Percentiles rank a stretch among this genome's conserved stretches.
Conservation (phyloP, 768 basidiomycete genomes). For the Kwoniella bestiolae region DNA sequence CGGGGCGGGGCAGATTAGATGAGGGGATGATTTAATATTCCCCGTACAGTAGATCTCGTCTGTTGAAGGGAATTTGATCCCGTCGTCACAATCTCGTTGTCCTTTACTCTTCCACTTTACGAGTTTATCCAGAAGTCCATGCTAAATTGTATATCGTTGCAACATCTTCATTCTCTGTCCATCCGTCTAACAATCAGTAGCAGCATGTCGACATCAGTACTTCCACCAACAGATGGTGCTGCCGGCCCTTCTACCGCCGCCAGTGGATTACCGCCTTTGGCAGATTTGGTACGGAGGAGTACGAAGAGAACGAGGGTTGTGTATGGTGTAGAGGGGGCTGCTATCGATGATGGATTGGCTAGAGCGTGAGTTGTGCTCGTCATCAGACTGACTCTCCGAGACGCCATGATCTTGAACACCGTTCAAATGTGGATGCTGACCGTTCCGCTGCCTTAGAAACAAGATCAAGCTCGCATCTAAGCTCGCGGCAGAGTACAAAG, state of each 20-base stretch:
- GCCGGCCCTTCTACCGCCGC: slow-evolving; percentile 34
- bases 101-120: neutral
- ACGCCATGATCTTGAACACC: too few species aligned
- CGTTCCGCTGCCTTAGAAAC: slow-evolving; percentile 33
- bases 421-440: neutral
- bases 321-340: slow-evolving; percentile 42
- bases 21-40: too few species aligned
- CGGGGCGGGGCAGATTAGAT: too few species aligned
- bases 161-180: too few species aligned
- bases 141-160: too few species aligned
- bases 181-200: neutral
- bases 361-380: slow-evolving; percentile 54
- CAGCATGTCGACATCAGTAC: slow-evolving; percentile 20
- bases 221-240: slow-evolving; percentile 23
- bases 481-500: slow-evolving; percentile 84
- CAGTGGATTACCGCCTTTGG: slow-evolving; percentile 45
- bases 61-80: slow-evolving; percentile 9
- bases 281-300: slow-evolving; percentile 51
- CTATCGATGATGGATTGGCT: slow-evolving; percentile 49
- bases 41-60: too few species aligned
- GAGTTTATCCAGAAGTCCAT: neutral
- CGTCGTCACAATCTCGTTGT: slow-evolving; percentile 8
- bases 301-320: slow-evolving; percentile 55
- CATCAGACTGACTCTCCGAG: too few species aligned
- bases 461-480: slow-evolving; percentile 69